These are phyloP conservation scores for Corymbia citriodora DNA, from an alignment of 441 rosid species.

Conservation along the genomic window DNA sequence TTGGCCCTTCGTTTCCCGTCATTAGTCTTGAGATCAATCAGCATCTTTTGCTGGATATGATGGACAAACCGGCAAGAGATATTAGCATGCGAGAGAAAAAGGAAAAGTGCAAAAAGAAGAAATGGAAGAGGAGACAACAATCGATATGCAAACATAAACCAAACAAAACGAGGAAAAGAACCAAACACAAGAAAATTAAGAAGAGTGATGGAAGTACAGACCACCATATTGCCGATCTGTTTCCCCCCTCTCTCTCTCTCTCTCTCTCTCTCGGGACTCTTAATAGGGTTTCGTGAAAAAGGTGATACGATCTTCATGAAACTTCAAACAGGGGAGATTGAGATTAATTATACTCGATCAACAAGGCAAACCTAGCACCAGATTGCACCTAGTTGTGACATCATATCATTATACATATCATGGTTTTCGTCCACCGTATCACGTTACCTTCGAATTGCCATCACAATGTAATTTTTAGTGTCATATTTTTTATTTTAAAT, in stretches of 20 bases:
- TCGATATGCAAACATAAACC: neutral
- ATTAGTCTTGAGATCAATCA: neutral
- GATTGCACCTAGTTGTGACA: neutral
- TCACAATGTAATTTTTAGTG: neutral
- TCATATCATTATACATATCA: too few species aligned
- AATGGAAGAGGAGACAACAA: neutral
- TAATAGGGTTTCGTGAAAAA: neutral
- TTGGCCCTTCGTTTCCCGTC: neutral
- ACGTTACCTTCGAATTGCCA: neutral
- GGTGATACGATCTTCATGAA: neutral
- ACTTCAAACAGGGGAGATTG: neutral
- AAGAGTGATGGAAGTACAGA: neutral
- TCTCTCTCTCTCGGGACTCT: neutral
- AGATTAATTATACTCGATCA: accelerated
- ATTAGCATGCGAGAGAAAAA: neutral
- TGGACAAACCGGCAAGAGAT: neutral
- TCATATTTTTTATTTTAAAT: neutral
- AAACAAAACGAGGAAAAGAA: neutral
- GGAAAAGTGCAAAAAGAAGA: neutral
- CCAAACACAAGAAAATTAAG: neutral
- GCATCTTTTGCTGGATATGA: neutral
- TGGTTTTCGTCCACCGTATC: neutral
- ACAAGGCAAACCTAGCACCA: neutral
- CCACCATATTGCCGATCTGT: neutral
- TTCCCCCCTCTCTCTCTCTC: neutral